These are phyloP conservation scores for Ramichloridium luteum DNA, from an alignment of 2,329 filamentous ascomycete genomes.

Conservation along the genomic window DNA sequence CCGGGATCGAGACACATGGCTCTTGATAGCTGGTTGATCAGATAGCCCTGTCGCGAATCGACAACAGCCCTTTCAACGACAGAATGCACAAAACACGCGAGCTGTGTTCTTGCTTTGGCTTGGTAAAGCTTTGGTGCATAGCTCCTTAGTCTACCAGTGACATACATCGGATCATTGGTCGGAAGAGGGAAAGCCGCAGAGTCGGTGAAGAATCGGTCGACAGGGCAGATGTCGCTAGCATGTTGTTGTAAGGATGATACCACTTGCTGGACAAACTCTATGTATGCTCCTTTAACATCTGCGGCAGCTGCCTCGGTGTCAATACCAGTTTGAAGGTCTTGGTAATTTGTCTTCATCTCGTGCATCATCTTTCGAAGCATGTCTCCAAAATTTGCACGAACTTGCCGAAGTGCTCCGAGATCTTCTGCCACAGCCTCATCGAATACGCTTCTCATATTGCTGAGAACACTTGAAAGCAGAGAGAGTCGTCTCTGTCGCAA, in stretches of 20 bases:
- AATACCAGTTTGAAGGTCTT: conserved; percentile 33
- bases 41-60: conserved; percentile 45
- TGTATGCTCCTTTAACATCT: conserved; percentile 40
- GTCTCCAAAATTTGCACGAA: conserved; percentile 37
- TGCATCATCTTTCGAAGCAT: conserved; percentile 46
- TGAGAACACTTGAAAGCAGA: conserved; percentile 43
- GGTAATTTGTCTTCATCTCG: conserved; percentile 49
- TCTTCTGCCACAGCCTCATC: conserved; percentile 24
- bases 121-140: conserved; percentile 43
- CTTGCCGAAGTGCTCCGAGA: conserved; percentile 20
- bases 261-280: conserved; percentile 49
- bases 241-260: conserved; percentile 50
- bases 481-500: conserved; percentile 42
- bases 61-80: conserved; percentile 46
- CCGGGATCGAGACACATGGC: conserved; percentile 38
- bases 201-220: conserved; percentile 50
- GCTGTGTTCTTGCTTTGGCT: conserved; percentile 39
- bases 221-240: conserved; percentile 42
- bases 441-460: conserved; percentile 46
- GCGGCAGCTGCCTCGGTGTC: conserved; percentile 11
- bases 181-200: conserved; percentile 49
- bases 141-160: conserved; percentile 47
- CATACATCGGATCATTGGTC: conserved; percentile 47
- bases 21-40: conserved; percentile 41
- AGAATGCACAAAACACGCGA: conserved; percentile 47